Percentiles rank a stretch among this genome's conserved stretches.
phyloP scores from a whole-genome alignment of 768 basidiomycete species.

The Naganishia vaughanmartiniae region DNA sequence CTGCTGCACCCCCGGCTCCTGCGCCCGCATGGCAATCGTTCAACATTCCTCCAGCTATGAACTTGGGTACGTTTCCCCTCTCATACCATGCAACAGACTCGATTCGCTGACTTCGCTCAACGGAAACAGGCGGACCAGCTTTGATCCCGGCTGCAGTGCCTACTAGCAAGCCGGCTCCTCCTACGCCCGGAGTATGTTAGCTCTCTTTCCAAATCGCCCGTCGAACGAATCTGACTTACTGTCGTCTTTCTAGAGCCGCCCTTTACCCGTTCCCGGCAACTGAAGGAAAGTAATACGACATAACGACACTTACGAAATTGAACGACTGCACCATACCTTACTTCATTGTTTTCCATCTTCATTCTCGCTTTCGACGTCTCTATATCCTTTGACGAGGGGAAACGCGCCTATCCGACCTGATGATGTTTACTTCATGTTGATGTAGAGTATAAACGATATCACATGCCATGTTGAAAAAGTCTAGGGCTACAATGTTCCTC shows the following conservation, averaged over 20 bases:
- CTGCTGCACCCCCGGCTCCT: not conserved
- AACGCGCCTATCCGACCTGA: not conserved
- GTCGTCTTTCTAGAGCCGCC: slow-evolving; percentile 2
- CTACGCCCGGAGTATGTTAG: slow-evolving; percentile 9
- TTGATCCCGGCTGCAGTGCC: not conserved
- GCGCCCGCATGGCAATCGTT: slow-evolving; percentile 32
- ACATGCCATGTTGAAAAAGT: not conserved
- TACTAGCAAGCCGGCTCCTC: slow-evolving; percentile 1
- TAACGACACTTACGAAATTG: not conserved
- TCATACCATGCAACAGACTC: not conserved
- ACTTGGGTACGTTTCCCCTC: slow-evolving; percentile 22
- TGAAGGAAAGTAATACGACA: not conserved
- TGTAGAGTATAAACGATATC: not conserved
- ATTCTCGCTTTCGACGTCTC: slow-evolving; percentile 1
- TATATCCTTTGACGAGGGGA: not conserved
- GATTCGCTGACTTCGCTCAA: not conserved
- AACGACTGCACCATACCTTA: not conserved
- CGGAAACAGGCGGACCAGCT: slow-evolving; percentile 16
- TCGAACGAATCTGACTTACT: not conserved
- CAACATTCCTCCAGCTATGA: slow-evolving; percentile 29
- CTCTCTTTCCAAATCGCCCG: not conserved
- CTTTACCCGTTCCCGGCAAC: slow-evolving; percentile 25
- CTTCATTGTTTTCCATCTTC: not conserved
- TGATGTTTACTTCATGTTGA: not conserved
- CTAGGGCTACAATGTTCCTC: not conserved